Percentiles rank a stretch among this genome's conserved stretches.
Evolutionary conservation across 78 protist species (phyloP).

Genomic region (Dictyostelium firmibasis): DNA sequence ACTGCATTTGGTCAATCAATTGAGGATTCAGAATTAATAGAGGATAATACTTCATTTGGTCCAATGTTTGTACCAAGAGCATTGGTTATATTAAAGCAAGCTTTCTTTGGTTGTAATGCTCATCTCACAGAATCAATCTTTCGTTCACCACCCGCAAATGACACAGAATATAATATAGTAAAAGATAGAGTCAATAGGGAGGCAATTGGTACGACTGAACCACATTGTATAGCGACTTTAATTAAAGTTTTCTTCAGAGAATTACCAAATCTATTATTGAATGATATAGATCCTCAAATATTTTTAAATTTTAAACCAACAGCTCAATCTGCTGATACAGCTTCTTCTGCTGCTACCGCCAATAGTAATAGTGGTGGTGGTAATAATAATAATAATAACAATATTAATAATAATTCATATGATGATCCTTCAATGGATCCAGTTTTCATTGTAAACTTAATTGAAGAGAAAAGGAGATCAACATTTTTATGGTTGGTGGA

Average conservation of each 20-base stretch:
- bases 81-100: not conserved
- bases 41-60: conserved; percentile 7
- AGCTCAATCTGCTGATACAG: not conserved
- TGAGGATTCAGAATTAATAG: not conserved
- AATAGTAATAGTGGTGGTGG: not conserved
- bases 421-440: not conserved
- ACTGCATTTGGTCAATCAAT: conserved; percentile 54
- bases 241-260: conserved; percentile 44
- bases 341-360: not conserved
- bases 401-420: not conserved
- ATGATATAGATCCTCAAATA: not conserved
- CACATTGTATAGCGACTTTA: not conserved
- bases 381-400: not conserved
- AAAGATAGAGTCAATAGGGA: conserved; percentile 10
- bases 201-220: not conserved
- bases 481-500: conserved; percentile 49
- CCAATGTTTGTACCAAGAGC: not conserved
- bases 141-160: not conserved
- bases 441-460: not conserved
- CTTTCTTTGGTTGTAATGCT: not conserved
- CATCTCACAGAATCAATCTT: conserved; percentile 13
- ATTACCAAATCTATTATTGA: not conserved
- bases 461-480: not conserved
- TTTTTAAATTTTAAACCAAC: not conserved
- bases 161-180: not conserved